Percentiles rank a stretch among this genome's conserved stretches.
Conservation (phyloP, 176 grass and related monocot species). For the Oryza australiensis region DNA sequence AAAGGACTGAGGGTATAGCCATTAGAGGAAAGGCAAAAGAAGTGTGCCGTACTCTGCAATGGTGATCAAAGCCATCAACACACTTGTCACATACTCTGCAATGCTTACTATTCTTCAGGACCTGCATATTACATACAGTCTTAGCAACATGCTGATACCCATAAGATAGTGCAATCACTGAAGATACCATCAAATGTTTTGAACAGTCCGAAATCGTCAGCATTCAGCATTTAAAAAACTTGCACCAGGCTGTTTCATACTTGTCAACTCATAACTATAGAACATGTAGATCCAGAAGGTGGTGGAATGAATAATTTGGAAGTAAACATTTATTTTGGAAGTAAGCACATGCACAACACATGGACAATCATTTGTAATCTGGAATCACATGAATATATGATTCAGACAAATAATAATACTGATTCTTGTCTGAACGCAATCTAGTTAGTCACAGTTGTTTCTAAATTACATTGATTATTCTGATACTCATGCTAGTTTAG, state of each 20-base stretch:
- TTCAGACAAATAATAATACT: neutral
- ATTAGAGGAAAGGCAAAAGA: constrained; percentile 14
- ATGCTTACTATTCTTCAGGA: constrained; percentile 96
- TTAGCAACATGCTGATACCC: neutral
- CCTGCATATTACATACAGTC: constrained; percentile 45
- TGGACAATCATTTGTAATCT: neutral
- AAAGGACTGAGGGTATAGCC: neutral
- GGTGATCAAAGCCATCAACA: constrained; percentile 98
- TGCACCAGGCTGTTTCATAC: neutral
- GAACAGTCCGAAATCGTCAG: neutral
- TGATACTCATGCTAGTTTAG: neutral
- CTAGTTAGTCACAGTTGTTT: constrained; percentile 4
- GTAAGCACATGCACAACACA: neutral
- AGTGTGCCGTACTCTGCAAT: constrained; percentile 72
- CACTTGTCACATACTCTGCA: constrained; percentile 99
- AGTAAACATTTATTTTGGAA: neutral
- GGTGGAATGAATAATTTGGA: neutral
- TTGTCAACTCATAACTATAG: neutral
- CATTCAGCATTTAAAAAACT: neutral
- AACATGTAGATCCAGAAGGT: neutral
- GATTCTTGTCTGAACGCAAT: neutral
- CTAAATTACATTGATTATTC: constrained; percentile 6
- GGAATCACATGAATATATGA: neutral
- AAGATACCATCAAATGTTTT: neutral
- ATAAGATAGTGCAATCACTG: neutral